Evolutionary conservation across 164 flowering plant species (phyloP).

Genomic region (Magnolia officinalis): DNA sequence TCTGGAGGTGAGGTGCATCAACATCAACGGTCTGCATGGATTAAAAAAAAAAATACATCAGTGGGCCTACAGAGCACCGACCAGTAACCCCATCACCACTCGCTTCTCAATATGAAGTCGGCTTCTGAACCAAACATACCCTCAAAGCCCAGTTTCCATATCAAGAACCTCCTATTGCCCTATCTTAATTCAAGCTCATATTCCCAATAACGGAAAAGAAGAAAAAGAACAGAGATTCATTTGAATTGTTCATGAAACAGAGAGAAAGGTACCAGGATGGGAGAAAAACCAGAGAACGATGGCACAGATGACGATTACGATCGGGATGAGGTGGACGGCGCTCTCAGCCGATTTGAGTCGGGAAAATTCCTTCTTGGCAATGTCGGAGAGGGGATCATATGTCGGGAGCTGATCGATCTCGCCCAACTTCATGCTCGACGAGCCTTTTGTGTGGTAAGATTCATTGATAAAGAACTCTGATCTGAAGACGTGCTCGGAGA

Average conservation of each 20-base stretch:
- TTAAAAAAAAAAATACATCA: background rate
- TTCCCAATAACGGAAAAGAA: background rate
- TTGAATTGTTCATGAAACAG: background rate
- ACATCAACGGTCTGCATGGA: background rate
- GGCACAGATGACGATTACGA: conserved; percentile 48
- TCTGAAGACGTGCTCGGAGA: conserved; percentile 37
- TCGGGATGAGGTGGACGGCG: conserved; percentile 58
- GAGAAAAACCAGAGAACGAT: conserved; percentile 55
- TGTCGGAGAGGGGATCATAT: conserved; percentile 26
- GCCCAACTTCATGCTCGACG: conserved; percentile 20
- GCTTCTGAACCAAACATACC: background rate
- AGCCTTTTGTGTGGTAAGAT: conserved; percentile 23
- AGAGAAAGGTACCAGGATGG: conserved; percentile 22
- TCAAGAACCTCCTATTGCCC: background rate
- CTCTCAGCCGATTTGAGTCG: conserved; percentile 29
- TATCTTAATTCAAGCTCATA: background rate
- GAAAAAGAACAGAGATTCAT: background rate
- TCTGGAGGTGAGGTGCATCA: background rate
- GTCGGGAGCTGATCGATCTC: conserved; percentile 26
- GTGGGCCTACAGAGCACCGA: background rate
- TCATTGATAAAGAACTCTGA: conserved; percentile 41
- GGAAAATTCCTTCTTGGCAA: conserved; percentile 39
- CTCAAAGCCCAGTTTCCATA: background rate
- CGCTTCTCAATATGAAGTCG: background rate
- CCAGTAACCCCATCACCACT: background rate